These are phyloP conservation scores for Beauveria bassiana DNA, from an alignment of 2,329 filamentous ascomycete genomes.

Conservation along the genomic window DNA sequence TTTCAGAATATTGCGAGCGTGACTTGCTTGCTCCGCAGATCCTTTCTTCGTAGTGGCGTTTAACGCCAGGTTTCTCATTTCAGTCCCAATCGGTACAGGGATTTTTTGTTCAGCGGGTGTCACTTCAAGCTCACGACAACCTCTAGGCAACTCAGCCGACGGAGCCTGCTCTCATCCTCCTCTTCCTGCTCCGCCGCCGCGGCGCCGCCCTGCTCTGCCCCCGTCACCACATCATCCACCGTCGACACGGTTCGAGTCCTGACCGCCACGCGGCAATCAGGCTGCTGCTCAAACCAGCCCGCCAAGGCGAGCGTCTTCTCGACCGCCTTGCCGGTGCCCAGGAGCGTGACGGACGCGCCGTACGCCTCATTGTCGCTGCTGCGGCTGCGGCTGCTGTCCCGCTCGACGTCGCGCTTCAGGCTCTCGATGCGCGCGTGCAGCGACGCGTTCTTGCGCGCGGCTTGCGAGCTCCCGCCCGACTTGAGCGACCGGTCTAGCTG, in stretches of 20 bases:
- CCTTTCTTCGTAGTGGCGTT: neutral
- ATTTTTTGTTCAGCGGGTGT: conserved; percentile 8
- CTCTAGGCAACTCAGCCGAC: conserved; percentile 45
- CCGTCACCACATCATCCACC: conserved; percentile 52
- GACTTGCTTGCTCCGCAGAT: neutral
- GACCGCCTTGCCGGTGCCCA: conserved; percentile 61
- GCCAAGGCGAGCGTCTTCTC: conserved; percentile 55
- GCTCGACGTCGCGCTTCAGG: conserved; percentile 26
- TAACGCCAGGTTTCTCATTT: neutral
- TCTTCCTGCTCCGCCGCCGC: conserved; percentile 20
- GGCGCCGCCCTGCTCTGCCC: conserved; percentile 9
- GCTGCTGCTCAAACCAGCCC: conserved; percentile 55
- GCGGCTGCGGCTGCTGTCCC: neutral
- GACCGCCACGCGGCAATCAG: conserved; percentile 50
- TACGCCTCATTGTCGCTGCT: conserved; percentile 17
- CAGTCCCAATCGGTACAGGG: neutral
- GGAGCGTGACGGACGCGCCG: conserved; percentile 42
- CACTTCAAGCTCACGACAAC: conserved; percentile 39
- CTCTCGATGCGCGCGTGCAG: conserved; percentile 39
- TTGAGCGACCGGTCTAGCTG: conserved; percentile 48
- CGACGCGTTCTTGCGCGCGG: conserved; percentile 40
- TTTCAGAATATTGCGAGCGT: neutral
- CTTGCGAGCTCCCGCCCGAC: conserved; percentile 20
- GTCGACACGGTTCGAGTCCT: conserved; percentile 56
- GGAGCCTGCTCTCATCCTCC: conserved; percentile 33